These are phyloP conservation scores for Fusarium pseudograminearum DNA, from an alignment of 2,329 filamentous ascomycete species.

Conservation along the genomic window DNA sequence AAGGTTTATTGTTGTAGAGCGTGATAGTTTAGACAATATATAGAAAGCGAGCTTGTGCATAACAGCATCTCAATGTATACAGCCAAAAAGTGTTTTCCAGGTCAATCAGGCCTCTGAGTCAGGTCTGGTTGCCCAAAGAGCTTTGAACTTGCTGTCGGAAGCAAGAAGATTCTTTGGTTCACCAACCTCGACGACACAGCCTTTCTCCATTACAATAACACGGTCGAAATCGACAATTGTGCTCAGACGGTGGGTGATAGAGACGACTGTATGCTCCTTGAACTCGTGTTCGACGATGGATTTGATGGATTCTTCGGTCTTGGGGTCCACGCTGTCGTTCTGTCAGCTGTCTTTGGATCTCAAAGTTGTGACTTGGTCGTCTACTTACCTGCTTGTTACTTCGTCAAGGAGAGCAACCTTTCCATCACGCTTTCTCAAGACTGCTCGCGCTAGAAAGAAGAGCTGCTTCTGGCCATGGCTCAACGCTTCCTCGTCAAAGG, in stretches of 20 bases:
- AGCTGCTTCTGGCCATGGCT: constrained; percentile 64
- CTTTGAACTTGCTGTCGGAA: constrained; percentile 39
- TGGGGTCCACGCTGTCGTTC: constrained; percentile 49
- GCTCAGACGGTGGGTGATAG: constrained; percentile 56
- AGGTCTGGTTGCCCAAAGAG: constrained; percentile 49
- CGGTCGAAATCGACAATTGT: constrained; percentile 57
- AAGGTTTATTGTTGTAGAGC: constrained; percentile 62
- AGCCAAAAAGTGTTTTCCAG: not conserved
- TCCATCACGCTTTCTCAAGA: constrained; percentile 54
- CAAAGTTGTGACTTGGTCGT: too few species aligned
- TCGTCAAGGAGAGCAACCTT: constrained; percentile 61
- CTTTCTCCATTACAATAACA: constrained; percentile 48
- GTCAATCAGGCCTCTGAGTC: not conserved
- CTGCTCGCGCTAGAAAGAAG: constrained; percentile 61
- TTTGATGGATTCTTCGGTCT: constrained; percentile 52
- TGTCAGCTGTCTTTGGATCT: constrained; percentile 7
- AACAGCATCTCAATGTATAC: not conserved
- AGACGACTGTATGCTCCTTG: constrained; percentile 63
- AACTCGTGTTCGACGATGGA: constrained; percentile 51
- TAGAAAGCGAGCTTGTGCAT: constrained; percentile 18
- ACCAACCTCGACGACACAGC: constrained; percentile 45
- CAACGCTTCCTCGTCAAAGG: constrained; percentile 52
- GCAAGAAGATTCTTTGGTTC: constrained; percentile 42
- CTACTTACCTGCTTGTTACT: constrained; percentile 51
- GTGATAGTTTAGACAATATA: constrained; percentile 49